A percentile compares a stretch with the other conserved stretches of the same genome.
Evolutionary conservation across 768 basidiomycete genomes (phyloP).

Genomic region (Melanogaster broomeanus): DNA sequence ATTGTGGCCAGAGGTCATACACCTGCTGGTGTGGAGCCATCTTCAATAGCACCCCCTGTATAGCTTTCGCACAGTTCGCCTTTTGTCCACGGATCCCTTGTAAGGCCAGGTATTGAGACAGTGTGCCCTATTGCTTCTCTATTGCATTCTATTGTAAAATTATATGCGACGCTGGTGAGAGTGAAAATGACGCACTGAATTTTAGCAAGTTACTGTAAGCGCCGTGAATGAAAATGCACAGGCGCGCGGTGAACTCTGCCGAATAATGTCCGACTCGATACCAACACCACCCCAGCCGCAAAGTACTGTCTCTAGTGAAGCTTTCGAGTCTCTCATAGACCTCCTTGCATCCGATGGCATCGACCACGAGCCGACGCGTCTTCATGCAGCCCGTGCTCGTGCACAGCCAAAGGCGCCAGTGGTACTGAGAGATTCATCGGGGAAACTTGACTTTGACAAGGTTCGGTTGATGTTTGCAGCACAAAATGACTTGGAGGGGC

Average conservation of each 20-base stretch:
- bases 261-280: constrained; percentile 22
- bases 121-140: neutral
- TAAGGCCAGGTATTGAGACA: neutral
- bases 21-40: constrained; percentile 33
- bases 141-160: neutral
- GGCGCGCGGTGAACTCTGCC: too few species aligned
- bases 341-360: constrained; percentile 30
- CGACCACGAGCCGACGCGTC: constrained; percentile 7
- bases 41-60: constrained; percentile 9
- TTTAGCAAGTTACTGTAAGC: too few species aligned
- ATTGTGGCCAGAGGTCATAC: constrained; percentile 31
- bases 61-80: neutral
- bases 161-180: neutral
- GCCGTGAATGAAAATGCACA: too few species aligned
- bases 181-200: neutral
- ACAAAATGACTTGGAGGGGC: constrained; percentile 13
- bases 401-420: constrained; percentile 2
- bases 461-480: constrained; percentile 28
- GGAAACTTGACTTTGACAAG: constrained; percentile 33
- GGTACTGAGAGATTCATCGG: constrained; percentile 26
- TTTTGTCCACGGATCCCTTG: neutral
- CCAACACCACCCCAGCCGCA: constrained; percentile 23
- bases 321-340: constrained; percentile 31
- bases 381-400: neutral
- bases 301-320: constrained; percentile 16